Percentiles rank a stretch among this genome's conserved stretches.
Conservation (phyloP, 371 early-diverging fungal genomes). For the Mortierella sp. region DNA sequence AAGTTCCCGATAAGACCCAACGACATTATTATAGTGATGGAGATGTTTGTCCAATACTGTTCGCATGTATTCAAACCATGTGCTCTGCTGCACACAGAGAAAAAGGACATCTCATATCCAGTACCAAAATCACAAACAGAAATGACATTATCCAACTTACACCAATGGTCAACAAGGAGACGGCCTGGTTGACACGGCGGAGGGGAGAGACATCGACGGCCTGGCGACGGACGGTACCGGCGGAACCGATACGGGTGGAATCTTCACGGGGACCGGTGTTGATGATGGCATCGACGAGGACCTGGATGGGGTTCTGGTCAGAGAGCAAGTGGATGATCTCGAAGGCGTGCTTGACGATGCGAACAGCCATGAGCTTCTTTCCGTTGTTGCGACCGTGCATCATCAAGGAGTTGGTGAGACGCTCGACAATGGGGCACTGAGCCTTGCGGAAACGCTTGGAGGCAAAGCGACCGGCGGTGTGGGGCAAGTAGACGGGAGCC, state of each 20-base stretch:
- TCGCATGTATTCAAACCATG: too few relatives aligned
- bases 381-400: constrained; percentile 99
- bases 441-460: constrained; percentile 98
- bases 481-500: constrained; percentile 96
- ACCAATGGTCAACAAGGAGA: constrained; percentile 97
- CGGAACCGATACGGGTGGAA: constrained; percentile 99
- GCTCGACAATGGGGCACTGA: constrained; percentile 99
- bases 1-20: too few relatives aligned
- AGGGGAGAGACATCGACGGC: constrained; percentile 99
- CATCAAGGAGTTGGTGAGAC: constrained; percentile 99
- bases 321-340: constrained; percentile 99
- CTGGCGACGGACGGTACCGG: constrained; percentile 99
- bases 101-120: too few relatives aligned
- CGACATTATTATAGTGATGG: too few relatives aligned
- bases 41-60: too few relatives aligned
- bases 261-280: constrained; percentile 99
- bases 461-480: constrained; percentile 99
- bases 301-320: constrained; percentile 99
- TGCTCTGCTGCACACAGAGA: too few relatives aligned
- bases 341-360: constrained; percentile 99
- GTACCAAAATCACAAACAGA: too few relatives aligned
- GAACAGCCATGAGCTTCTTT: constrained; percentile 99
- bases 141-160: too few relatives aligned
- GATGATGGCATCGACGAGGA: constrained; percentile 99
- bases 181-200: constrained; percentile 99